phyloP scores from a whole-genome alignment of 2,329 filamentous ascomycete genomes.

The Hymenoscyphus fructigenus region DNA sequence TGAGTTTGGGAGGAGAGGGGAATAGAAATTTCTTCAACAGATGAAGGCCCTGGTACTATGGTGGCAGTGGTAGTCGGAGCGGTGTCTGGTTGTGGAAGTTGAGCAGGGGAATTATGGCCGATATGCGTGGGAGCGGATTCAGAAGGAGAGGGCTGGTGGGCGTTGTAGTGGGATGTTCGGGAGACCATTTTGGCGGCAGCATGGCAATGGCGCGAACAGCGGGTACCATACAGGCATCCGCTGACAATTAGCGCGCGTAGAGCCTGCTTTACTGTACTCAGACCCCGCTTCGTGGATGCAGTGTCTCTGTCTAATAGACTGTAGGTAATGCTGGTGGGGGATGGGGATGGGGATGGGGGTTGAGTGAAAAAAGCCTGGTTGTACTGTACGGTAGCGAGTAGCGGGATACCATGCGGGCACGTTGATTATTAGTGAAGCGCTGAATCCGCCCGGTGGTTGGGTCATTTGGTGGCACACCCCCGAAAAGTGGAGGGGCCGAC shows the following conservation, averaged over 20 bases:
- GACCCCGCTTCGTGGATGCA: no score
- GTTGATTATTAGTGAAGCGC: neutral
- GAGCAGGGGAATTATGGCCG: neutral
- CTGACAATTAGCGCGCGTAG: no score
- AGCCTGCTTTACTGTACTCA: no score
- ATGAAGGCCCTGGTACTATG: neutral
- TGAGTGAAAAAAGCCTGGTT: neutral
- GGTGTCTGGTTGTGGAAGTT: neutral
- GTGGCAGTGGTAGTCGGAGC: neutral
- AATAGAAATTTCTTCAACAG: neutral
- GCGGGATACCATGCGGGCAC: no score
- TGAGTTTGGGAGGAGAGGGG: neutral
- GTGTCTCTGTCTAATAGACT: no score
- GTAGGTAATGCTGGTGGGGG: no score
- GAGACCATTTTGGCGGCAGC: neutral
- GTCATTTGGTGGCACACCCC: neutral
- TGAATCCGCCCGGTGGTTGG: neutral
- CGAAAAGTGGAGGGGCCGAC: no score
- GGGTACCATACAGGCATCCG: neutral
- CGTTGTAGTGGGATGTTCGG: neutral
- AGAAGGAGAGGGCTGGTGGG: neutral
- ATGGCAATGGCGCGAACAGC: neutral
- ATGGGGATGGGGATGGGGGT: neutral
- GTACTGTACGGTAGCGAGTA: no score
- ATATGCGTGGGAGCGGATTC: neutral